These are phyloP conservation scores for Globisporangium paroecandrum DNA, from an alignment of 352 stramenopile genomes.

Conservation along the genomic window DNA sequence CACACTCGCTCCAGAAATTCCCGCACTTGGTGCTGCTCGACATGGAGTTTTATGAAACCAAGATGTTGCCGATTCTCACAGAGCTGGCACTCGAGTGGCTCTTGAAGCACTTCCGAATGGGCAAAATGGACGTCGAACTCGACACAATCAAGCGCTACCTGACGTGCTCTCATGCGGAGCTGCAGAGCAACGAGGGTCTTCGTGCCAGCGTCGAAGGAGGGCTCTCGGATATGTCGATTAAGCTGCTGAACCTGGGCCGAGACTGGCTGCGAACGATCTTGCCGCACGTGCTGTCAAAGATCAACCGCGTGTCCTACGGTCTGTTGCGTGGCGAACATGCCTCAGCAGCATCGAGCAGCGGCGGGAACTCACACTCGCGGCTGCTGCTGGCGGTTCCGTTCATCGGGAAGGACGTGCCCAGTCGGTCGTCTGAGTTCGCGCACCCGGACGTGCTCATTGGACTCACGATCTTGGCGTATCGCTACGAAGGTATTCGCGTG, in stretches of 20 bases:
- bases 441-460: constrained; percentile 97
- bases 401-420: constrained; percentile 99
- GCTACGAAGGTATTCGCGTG: constrained; percentile 86
- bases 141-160: constrained; percentile 66
- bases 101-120: constrained; percentile 86
- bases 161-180: constrained; percentile 48
- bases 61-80: constrained; percentile 93
- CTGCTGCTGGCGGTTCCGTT: constrained; percentile 98
- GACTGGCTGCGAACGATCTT: constrained; percentile 97
- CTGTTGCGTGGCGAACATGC: constrained; percentile 86
- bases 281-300: constrained; percentile 98
- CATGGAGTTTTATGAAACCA: constrained; percentile 92
- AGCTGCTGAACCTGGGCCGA: constrained; percentile 98
- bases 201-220: constrained; percentile 72
- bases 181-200: constrained; percentile 74
- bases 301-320: constrained; percentile 98
- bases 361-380: constrained; percentile 94
- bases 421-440: constrained; percentile 97
- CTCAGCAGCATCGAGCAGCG: constrained; percentile 34
- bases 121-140: constrained; percentile 92
- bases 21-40: constrained; percentile 98
- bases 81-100: constrained; percentile 82
- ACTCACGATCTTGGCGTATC: constrained; percentile 88
- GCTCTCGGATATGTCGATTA: constrained; percentile 88
- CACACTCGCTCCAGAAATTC: constrained; percentile 95